Evolutionary conservation across 1,284 basidiomycete species (phyloP).

Genomic region (Porphyrellus sp.): DNA sequence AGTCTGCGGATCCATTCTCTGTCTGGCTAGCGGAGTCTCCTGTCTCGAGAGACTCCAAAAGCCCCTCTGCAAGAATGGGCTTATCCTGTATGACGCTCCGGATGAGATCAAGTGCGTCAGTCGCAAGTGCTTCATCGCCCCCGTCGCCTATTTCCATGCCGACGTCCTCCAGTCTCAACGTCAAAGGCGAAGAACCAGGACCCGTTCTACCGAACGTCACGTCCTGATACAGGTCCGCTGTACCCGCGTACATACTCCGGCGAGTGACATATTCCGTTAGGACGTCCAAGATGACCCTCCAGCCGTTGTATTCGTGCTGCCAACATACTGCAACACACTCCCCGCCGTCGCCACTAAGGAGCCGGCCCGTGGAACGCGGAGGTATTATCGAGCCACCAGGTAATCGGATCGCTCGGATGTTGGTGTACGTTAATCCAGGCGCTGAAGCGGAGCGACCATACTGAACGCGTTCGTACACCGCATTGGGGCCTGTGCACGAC

Average conservation of each 20-base stretch:
- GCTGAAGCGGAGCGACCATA: slow-evolving; percentile 51
- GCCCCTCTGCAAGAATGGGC: slow-evolving; percentile 55
- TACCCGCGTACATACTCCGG: slow-evolving; percentile 42
- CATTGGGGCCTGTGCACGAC: slow-evolving; percentile 57
- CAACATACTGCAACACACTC: slow-evolving; percentile 76
- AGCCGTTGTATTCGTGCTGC: slow-evolving; percentile 78
- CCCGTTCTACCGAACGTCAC: slow-evolving; percentile 48
- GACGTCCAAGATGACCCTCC: slow-evolving; percentile 78
- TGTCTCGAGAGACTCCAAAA: slow-evolving; percentile 66
- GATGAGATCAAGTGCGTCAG: slow-evolving; percentile 76
- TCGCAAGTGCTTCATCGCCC: slow-evolving; percentile 60
- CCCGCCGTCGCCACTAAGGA: slow-evolving; percentile 69
- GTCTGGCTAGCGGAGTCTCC: slow-evolving; percentile 14
- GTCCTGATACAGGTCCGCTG: slow-evolving; percentile 46
- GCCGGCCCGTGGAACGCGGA: slow-evolving; percentile 61
- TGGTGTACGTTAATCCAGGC: slow-evolving; percentile 60
- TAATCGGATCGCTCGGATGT: slow-evolving; percentile 63
- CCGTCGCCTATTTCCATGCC: slow-evolving; percentile 61
- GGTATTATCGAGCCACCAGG: slow-evolving; percentile 74
- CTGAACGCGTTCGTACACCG: slow-evolving; percentile 65
- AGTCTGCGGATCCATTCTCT: slow-evolving; percentile 40
- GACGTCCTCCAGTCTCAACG: slow-evolving; percentile 60
- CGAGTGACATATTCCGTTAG: slow-evolving; percentile 70
- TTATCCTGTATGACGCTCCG: slow-evolving; percentile 73
- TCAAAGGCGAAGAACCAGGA: slow-evolving; percentile 39